Evolutionary conservation across 495 filamentous ascomycete species (phyloP).

Genomic region (Penicillium manginii): DNA sequence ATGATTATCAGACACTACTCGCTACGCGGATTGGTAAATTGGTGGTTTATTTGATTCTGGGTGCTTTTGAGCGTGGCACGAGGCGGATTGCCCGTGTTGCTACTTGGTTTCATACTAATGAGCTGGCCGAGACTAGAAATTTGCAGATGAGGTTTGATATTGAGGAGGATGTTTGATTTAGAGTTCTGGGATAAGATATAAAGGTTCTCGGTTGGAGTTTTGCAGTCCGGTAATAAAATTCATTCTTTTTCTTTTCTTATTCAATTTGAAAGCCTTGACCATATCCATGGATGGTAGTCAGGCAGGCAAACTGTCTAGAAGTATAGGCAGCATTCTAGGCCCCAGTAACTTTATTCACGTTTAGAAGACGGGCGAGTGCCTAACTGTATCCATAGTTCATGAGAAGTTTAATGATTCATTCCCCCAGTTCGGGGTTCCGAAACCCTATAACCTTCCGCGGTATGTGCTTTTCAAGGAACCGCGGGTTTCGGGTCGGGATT

Average conservation of each 20-base stretch:
- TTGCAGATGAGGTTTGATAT: slow-evolving; percentile 4
- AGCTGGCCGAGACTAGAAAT: background rate
- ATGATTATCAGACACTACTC: background rate
- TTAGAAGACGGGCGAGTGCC: too few species aligned
- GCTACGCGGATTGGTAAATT: background rate
- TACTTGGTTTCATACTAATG: slow-evolving; percentile 4
- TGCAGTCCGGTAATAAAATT: too few species aligned
- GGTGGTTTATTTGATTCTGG: background rate
- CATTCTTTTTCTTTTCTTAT: too few species aligned
- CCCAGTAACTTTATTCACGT: too few species aligned
- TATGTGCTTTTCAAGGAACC: background rate
- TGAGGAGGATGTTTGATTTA: background rate
- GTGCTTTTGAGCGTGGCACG: background rate
- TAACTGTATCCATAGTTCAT: background rate
- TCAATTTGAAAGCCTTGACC: too few species aligned
- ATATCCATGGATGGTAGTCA: too few species aligned
- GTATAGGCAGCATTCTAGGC: too few species aligned
- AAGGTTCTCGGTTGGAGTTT: too few species aligned
- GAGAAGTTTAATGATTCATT: background rate
- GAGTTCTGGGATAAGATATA: too few species aligned
- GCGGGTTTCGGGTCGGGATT: background rate
- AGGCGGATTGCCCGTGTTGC: background rate
- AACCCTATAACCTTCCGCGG: background rate
- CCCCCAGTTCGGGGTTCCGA: background rate
- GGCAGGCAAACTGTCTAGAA: too few species aligned